Base-by-base conservation (phyloP, 257 asterid genomes). In the Petrea volubilis region DNA sequence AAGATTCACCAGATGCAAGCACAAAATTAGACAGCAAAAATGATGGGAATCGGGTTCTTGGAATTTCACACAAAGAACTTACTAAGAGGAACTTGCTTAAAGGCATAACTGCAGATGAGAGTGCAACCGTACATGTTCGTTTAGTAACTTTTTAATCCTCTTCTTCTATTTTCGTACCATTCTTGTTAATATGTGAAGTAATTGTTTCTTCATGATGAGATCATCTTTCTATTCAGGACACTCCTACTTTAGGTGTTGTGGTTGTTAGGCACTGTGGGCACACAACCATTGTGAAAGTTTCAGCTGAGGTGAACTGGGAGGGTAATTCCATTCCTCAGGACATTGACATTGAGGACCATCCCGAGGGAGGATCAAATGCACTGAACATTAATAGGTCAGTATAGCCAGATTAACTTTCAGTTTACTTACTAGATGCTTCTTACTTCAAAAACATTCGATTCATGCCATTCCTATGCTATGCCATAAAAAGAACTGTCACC, bases 31-130 rank as follows among this genome's bases (percentile, higher is more conserved):
- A 89, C 70, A 73, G 81, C 70, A 90, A 90, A 72, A 84, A 70
- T 40, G 95, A 87, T 28, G 90, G 96, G 60, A 79, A 81, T 67
- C 82, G 52, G 70, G 90, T 84, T 79, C 91, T 87, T 60, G 87
- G 81, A 72, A 69, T 87, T 49, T 78, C 92, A 5, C 79, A 69
- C 2, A 88, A 81, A 70, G 88, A 86, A 62, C 78, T 90, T 36
- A 83, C 89, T 24, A 72, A 79, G 78, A 82, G 91, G 64, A 89
- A 87, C 81, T 79, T 89, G 81, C 86, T 89, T 71, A 89, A 89
- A 76, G 96, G 96, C 81, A 84, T 89, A 52, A 89, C 96, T 75
- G 96, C 94, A 47, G 96, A 89, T 74, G 96, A 87, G 79, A 89
- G 85, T 79, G 92, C 92, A 11, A 80, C 90, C 18, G 91, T 83